Evolutionary conservation across 148 eudicot species (phyloP).

Genomic region (Rhododendron griersonianum): DNA sequence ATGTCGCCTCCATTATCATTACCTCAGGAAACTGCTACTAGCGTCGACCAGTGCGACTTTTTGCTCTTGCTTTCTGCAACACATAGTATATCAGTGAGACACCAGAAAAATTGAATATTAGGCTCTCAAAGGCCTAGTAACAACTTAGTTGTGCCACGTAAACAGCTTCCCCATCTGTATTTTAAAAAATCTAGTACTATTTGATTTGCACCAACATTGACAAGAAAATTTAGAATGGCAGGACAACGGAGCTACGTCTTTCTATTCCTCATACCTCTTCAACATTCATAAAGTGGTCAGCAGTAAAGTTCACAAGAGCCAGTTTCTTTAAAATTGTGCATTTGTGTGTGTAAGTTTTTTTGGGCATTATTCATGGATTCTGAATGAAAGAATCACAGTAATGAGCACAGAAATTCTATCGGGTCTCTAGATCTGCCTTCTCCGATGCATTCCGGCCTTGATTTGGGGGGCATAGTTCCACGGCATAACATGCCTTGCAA

Average conservation of each 20-base stretch:
- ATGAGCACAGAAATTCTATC: not conserved
- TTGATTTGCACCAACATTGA: not conserved
- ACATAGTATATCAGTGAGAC: not conserved
- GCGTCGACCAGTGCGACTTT: conserved; percentile 46
- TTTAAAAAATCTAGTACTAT: not conserved
- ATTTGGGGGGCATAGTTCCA: not conserved
- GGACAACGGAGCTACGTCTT: not conserved
- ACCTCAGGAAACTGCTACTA: conserved; percentile 13
- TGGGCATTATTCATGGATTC: not conserved
- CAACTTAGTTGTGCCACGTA: not conserved
- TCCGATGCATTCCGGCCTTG: not conserved
- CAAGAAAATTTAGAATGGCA: not conserved
- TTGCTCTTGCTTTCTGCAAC: conserved; percentile 50
- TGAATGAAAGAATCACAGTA: not conserved
- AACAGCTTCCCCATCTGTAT: not conserved
- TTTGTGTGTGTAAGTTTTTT: not conserved
- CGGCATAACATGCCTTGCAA: not conserved
- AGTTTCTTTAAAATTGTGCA: not conserved
- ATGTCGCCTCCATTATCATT: not conserved
- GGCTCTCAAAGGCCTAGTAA: not conserved
- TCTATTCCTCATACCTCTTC: not conserved
- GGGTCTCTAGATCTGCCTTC: not conserved
- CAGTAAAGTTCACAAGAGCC: not conserved
- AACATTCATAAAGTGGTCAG: not conserved
- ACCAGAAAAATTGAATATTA: not conserved